Base-by-base conservation (phyloP, 805 yeast genomes). In the Kuraishia hungarica region DNA sequence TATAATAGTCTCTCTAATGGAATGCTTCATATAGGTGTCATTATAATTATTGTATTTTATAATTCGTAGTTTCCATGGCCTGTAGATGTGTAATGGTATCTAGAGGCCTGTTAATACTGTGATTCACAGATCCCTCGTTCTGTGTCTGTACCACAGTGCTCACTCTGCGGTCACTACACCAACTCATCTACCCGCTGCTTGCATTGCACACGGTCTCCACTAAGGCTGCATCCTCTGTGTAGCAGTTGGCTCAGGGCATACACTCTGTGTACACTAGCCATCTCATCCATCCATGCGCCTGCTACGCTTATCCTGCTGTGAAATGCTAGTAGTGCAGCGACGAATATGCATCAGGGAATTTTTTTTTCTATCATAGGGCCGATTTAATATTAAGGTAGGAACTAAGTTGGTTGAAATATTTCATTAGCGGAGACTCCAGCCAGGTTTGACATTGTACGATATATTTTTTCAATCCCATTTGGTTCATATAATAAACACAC, bases 1-100 rank as follows among this genome's bases (percentile, higher is more conserved):
- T 39, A 39, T 23, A 51, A 17, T 51, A 39, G 53, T 39, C 53
- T n/a, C 28, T 51, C 19, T 51, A 51, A 20, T 50, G 39, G 46
- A 50, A 50, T 28, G 35, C 22, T 22, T 22, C 35, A 48, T 48
- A 17, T 46, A 22, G 22, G 24, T 46, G 49, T 20, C 49, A 22
- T 22, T 13, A 46, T 20, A 46, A 20, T 20, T 35, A 17, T 35
- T 35, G 11, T 35, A 13, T 46, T 46, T 20, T n/a, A 46, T 20
- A 10, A 5, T 46, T 13, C 15, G 49, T 46, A 46, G 24, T n/a
- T 17, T 17, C 48, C 6, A 5, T 13, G 7, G 22, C 11, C 22
- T 47, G 23, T 11, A 15, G 23, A 19, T 19, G 11, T 17, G 11
- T 6, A 20, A 23, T 3, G 19, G 5, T 10, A 10, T 5, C 29